Base-by-base conservation (phyloP, 805 yeast genomes). In the Sungouiozyma intestinalis region DNA sequence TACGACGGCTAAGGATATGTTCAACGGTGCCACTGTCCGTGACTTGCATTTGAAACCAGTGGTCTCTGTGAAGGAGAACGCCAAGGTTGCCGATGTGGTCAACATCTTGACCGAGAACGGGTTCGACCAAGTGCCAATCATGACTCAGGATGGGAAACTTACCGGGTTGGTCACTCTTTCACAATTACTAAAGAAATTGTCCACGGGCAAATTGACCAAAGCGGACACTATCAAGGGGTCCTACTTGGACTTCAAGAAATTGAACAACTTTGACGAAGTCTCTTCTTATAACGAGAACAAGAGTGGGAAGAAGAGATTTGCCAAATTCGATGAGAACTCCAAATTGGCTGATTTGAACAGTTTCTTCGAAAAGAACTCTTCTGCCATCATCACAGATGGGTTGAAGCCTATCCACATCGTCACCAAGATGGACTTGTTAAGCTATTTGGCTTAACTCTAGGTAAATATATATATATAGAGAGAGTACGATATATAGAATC, bases 71-170 rank as follows among this genome's bases (percentile, higher is more conserved):
- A 66, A 72, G 40, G 71, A 73, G 40, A 63, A 70, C 40, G 82
- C 81, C 49, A 70, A 76, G 33, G 74, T 80, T 39, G 69, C 74
- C 32, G 72, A 72, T 47, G 87, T 85, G 31, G 77, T 84, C 57
- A 75, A 77, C 51, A 69, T 82, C 44, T 68, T 85, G 59, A 82
- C 79, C 53, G 72, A 74, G 41, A 81, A 84, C 56, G 87, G 86
- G 1, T 85, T 84, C 53, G 95, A 85, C 60, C 95, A 85, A 64
- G 67, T 85, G 51, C 94, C 95, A 16, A 94, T 85, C 2, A 71
- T 83, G 49, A 53, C 67, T 36, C 55, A 55, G 33, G 66, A 69
- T 27, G 82, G 81, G 24, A 76, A 79, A 51, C 70, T 85, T 48
- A 68, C 79, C 45, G 95, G 95, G 39, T 67, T 85, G 48, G 79